Evolutionary conservation across 768 basidiomycete genomes (phyloP).

Genomic region (Phylloporus sp.): DNA sequence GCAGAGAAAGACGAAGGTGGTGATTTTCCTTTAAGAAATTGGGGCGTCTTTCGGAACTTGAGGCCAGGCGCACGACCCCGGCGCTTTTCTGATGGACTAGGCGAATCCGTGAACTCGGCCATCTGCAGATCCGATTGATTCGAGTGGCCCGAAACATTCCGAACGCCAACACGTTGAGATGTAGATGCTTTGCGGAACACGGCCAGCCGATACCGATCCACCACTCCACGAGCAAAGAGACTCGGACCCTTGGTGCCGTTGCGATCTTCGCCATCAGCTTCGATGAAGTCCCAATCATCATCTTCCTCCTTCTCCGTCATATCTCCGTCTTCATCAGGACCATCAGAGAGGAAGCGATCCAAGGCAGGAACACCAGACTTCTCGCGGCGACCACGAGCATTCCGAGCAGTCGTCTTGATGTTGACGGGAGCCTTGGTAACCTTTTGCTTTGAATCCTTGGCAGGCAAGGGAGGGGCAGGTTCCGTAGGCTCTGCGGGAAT

Average conservation of each 20-base stretch:
- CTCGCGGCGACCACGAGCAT: slow-evolving; percentile 53
- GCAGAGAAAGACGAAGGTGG: slow-evolving; percentile 42
- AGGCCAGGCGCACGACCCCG: slow-evolving; percentile 67
- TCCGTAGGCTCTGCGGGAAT: slow-evolving; percentile 15
- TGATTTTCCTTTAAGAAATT: slow-evolving; percentile 70
- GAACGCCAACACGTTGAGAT: slow-evolving; percentile 39
- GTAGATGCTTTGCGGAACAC: slow-evolving; percentile 83
- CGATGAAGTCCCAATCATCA: slow-evolving; percentile 90
- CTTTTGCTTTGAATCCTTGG: slow-evolving; percentile 32
- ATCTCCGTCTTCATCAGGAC: slow-evolving; percentile 39
- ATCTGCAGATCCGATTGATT: slow-evolving; percentile 43
- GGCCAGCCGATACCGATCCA: slow-evolving; percentile 79
- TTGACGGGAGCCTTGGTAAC: slow-evolving; percentile 11
- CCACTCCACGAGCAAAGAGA: slow-evolving; percentile 86
- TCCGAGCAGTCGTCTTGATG: slow-evolving; percentile 22
- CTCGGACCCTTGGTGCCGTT: slow-evolving; percentile 77
- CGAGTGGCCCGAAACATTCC: slow-evolving; percentile 57
- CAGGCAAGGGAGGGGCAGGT: slow-evolving; percentile 25
- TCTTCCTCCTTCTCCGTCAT: slow-evolving; percentile 50
- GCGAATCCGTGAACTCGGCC: slow-evolving; percentile 39
- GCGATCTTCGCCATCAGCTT: slow-evolving; percentile 76
- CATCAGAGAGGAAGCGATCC: slow-evolving; percentile 65
- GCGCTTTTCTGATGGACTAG: slow-evolving; percentile 46
- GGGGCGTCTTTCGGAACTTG: slow-evolving; percentile 68
- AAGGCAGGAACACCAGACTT: slow-evolving; percentile 80